These are phyloP conservation scores for Rhizophagus sp. DNA, from an alignment of 192 early-diverging fungal species.

Conservation along the genomic window DNA sequence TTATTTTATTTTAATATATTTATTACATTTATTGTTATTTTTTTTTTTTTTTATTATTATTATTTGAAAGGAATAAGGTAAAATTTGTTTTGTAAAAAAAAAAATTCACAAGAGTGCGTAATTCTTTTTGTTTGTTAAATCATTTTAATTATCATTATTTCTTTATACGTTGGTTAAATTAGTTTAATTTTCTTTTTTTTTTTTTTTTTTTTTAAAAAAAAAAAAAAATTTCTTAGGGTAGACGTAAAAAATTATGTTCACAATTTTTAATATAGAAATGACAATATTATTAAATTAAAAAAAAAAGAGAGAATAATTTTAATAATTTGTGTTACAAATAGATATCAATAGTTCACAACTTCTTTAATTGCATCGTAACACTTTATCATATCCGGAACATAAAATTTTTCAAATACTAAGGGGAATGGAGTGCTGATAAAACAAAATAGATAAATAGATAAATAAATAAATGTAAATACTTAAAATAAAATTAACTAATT, in stretches of 20 bases:
- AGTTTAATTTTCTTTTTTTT: too few species aligned
- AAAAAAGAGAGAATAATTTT: background rate
- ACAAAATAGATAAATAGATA: background rate
- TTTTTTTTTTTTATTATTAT: too few species aligned
- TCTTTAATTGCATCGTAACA: slow-evolving; percentile 88
- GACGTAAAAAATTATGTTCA: background rate
- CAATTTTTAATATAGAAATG: too few species aligned
- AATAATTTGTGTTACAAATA: background rate
- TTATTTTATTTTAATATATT: too few species aligned
- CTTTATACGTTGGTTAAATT: too few species aligned
- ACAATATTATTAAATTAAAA: background rate
- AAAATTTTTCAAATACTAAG: slow-evolving; percentile 90
- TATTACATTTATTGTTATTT: too few species aligned
- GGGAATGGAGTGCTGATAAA: slow-evolving; percentile 80
- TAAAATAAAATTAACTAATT: background rate
- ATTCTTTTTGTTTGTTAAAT: too few species aligned
- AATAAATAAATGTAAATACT: background rate
- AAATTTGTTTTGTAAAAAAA: too few species aligned
- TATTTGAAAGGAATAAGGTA: too few species aligned
- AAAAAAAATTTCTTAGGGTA: background rate
- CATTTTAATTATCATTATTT: too few species aligned
- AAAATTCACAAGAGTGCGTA: too few species aligned
- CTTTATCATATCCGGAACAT: slow-evolving; percentile 83
- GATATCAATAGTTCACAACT: slow-evolving; percentile 68
- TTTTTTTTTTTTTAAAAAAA: background rate